A percentile compares a stretch with the other conserved stretches of the same genome.
Evolutionary conservation across 805 yeast species (phyloP).

Genomic region (Cyberlindnera xylosilytica): DNA sequence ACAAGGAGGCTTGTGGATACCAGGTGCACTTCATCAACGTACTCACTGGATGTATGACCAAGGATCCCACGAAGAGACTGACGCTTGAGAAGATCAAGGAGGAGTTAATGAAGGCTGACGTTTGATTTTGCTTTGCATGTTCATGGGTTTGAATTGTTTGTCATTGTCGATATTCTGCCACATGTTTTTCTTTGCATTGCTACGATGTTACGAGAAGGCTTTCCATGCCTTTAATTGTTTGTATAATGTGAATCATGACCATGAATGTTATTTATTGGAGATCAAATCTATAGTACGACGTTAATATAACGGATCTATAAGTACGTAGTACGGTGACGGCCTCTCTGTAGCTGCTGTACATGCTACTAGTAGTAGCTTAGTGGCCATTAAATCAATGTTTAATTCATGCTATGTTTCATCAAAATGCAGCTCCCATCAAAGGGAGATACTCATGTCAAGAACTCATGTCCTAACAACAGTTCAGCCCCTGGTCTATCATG

Average conservation of each 20-base stretch:
- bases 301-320: no score
- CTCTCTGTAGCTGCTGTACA: no score
- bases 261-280: no score
- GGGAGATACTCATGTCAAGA: conserved; percentile 28
- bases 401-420: no score
- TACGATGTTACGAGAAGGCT: not conserved
- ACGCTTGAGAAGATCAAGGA: conserved; percentile 33
- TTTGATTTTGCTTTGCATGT: not conserved
- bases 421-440: no score
- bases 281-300: no score
- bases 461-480: conserved; percentile 52
- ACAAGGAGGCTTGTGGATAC: conserved; percentile 39
- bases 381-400: no score
- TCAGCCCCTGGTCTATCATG: conserved; percentile 50
- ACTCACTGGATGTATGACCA: conserved; percentile 51
- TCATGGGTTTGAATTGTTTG: not conserved
- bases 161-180: not conserved
- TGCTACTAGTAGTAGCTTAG: no score
- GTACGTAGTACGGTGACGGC: no score
- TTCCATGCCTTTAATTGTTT: no score
- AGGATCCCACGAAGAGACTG: conserved; percentile 50
- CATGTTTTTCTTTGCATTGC: not conserved
- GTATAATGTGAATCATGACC: no score
- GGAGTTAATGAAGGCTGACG: not conserved
- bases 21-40: conserved; percentile 30